Evolutionary conservation across 139 green algal genomes (phyloP), one percentile per base, ranked within the genome.

Genomic region (Volvox reticuliferus): DNA sequence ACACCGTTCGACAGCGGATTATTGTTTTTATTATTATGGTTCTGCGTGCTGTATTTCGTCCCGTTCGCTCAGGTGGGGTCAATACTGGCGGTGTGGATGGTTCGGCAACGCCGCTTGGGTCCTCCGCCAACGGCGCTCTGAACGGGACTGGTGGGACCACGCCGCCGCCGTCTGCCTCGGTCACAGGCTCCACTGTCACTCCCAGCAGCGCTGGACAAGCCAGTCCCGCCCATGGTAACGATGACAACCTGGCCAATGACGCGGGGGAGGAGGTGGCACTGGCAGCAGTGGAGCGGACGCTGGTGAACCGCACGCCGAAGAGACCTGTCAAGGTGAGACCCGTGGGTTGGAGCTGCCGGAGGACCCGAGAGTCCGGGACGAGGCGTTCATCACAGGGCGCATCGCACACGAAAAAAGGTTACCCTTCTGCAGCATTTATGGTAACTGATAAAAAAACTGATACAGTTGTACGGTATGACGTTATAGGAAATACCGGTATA

Each of bases 271-370:
- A 61, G 69, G 86, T 90, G 73, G 71, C 86, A 1, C 37, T 83
- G 86, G 86, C 86, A 22, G 86, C 86, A 1, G 86, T 75, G 50
- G 86, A 90, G 73, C 71, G 86, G 9, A 75, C 86, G 16, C 86
- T 90, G 73, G 86, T 75, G 69, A 90, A 90, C 86, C 36, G 55
- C 1, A 90, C 86, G 30, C 86, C 86, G 37, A 90, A 90, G 86
- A 69, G 86, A 5, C 86, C 86, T 19, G 21, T 36, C n/a, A 90
- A 90, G 30, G n/a, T 55, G 69, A 16, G 44, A 5, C 55, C 33
- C 37, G 6, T 1, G 63, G 63, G 26, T 36, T 28, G 32, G 30
- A 89, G 20, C 33, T 80, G 83, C 65, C 65, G 62, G 62, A 19
- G 62, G 17, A n/a, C n/a, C 9, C 44, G 44, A 14, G 9, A 14